A percentile compares a stretch with the other conserved stretches of the same genome.
phyloP scores from a whole-genome alignment of 1,139 yeast genomes.

The Candida sanyaensis region DNA sequence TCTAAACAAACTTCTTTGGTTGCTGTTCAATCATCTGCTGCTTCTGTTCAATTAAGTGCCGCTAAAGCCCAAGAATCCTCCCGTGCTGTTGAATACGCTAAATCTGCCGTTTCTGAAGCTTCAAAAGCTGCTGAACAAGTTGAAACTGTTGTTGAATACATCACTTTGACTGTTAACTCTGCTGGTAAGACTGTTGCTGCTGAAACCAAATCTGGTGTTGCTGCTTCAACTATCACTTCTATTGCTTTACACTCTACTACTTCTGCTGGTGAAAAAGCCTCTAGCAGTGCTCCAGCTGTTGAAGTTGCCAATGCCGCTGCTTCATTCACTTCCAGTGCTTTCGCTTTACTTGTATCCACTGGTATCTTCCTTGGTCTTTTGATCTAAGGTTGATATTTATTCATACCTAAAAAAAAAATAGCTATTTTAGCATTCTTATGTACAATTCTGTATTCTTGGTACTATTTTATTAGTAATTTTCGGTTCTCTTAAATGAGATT shows the following conservation, averaged over 20 bases:
- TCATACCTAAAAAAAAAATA: too few relatives aligned
- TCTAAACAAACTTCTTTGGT: conserved; percentile 9
- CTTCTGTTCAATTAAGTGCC: conserved; percentile 10
- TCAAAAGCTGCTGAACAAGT: conserved; percentile 9
- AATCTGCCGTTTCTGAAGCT: conserved; percentile 11
- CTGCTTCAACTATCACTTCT: background rate
- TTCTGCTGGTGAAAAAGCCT: background rate
- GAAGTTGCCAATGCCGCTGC: background rate
- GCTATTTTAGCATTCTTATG: too few relatives aligned
- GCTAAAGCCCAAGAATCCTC: conserved; percentile 8
- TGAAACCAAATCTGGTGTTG: background rate
- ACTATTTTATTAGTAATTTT: too few relatives aligned
- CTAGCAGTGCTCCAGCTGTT: background rate
- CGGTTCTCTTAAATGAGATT: too few relatives aligned
- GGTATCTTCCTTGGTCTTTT: background rate
- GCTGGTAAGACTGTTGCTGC: conserved; percentile 1
- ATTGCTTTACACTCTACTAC: background rate
- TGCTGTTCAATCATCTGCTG: conserved; percentile 11
- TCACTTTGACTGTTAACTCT: background rate
- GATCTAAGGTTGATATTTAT: background rate
- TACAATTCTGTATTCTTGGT: too few relatives aligned
- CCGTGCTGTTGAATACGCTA: conserved; percentile 8
- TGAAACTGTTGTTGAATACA: background rate
- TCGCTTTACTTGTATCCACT: background rate
- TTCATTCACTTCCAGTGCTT: background rate